Conservation (phyloP, 2,329 filamentous ascomycete genomes). For the Verticillium longisporum region DNA sequence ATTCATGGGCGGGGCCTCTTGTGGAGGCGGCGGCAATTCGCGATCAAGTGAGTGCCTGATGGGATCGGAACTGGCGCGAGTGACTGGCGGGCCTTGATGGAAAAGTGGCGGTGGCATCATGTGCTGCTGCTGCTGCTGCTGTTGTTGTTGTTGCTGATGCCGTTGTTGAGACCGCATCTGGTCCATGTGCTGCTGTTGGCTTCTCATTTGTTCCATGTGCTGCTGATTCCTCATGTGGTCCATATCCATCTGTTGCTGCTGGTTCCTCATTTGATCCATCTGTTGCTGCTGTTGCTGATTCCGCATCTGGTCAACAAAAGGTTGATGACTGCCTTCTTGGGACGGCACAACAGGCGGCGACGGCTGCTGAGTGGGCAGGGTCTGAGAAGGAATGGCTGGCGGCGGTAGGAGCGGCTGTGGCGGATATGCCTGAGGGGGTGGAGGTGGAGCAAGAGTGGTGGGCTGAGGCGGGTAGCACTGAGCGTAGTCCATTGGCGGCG, state of each 20-base stretch:
- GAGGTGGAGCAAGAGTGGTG: background rate
- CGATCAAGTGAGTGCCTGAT: conserved; percentile 11
- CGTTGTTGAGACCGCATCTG: background rate
- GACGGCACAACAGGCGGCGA: conserved; percentile 10
- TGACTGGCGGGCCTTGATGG: background rate
- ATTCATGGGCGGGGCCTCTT: conserved; percentile 25
- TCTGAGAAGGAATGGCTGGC: conserved; percentile 11
- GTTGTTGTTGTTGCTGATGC: background rate
- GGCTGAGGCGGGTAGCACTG: conserved; percentile 11
- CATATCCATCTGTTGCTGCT: background rate
- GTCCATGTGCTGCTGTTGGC: background rate
- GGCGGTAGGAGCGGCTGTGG: conserved; percentile 11
- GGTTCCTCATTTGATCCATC: background rate
- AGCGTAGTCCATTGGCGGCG: conserved; percentile 12
- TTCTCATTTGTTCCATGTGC: background rate
- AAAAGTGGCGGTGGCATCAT: conserved; percentile 11
- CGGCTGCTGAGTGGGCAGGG: conserved; percentile 10
- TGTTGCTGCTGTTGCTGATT: conserved; percentile 3
- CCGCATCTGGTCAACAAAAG: conserved; percentile 10
- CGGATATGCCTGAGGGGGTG: conserved; percentile 8
- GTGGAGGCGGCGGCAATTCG: conserved; percentile 12
- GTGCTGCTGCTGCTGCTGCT: conserved; percentile 1
- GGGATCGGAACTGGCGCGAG: conserved; percentile 8
- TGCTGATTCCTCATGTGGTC: background rate
- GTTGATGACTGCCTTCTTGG: conserved; percentile 5